Evolutionary conservation across 176 grass and related monocot species (phyloP).

Genomic region (Ensete ventricosum): DNA sequence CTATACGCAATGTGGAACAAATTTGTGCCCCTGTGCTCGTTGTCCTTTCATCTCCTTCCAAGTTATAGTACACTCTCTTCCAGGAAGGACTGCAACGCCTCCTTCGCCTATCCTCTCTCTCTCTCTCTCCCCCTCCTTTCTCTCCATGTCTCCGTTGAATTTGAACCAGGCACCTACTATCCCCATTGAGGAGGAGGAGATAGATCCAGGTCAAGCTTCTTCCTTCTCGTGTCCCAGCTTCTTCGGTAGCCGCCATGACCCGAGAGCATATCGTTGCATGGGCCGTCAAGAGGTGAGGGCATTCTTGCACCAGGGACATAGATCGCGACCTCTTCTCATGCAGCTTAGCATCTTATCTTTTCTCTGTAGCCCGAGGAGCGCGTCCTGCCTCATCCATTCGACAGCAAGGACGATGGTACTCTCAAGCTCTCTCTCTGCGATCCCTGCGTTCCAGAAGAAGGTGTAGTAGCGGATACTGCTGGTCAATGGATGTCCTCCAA

Average conservation of each 20-base stretch:
- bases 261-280: not conserved
- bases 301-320: too few species aligned
- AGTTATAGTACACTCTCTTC: not conserved
- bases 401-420: too few species aligned
- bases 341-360: not conserved
- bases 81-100: not conserved
- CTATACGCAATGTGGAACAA: not conserved
- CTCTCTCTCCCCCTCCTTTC: not conserved
- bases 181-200: not conserved
- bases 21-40: not conserved
- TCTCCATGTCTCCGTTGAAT: conserved; percentile 4
- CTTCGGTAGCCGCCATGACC: not conserved
- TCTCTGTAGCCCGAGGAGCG: not conserved
- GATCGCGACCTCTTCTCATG: too few species aligned
- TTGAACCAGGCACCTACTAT: not conserved
- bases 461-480: not conserved
- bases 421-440: conserved; percentile 40
- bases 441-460: conserved; percentile 28
- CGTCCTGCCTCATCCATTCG: not conserved
- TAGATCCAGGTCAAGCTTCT: not conserved
- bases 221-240: not conserved
- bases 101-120: not conserved
- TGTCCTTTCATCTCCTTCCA: not conserved
- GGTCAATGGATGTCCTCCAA: conserved; percentile 53
- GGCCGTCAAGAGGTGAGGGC: not conserved